phyloP scores from a whole-genome alignment of 2,329 filamentous ascomycete genomes.

The Alternaria brassicicola region DNA sequence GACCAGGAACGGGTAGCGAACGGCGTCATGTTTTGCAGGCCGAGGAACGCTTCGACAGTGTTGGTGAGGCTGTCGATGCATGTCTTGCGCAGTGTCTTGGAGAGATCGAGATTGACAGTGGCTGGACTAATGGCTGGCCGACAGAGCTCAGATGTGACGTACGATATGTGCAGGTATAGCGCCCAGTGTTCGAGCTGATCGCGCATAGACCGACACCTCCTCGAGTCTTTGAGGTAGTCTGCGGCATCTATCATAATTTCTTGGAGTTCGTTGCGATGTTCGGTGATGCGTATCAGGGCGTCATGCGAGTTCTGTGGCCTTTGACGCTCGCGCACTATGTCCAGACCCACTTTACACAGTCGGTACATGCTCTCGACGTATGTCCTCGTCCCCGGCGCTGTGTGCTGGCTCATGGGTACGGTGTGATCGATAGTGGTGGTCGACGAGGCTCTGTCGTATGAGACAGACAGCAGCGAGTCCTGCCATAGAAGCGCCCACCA shows the following conservation, averaged over 20 bases:
- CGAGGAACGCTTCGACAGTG: constrained; percentile 66
- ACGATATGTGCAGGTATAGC: constrained; percentile 66
- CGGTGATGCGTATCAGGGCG: constrained; percentile 60
- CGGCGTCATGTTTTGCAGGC: constrained; percentile 59
- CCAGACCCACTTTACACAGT: constrained; percentile 63
- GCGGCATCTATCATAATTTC: constrained; percentile 64
- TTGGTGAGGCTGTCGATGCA: constrained; percentile 63
- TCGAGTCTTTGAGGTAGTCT: constrained; percentile 62
- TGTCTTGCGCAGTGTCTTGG: constrained; percentile 58
- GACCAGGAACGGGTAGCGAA: constrained; percentile 54
- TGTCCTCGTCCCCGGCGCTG: constrained; percentile 56
- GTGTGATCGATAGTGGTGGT: constrained; percentile 60
- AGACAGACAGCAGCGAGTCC: constrained; percentile 67
- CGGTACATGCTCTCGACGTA: constrained; percentile 65
- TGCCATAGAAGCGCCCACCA: constrained; percentile 70
- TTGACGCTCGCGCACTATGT: constrained; percentile 65
- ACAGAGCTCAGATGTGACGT: constrained; percentile 67
- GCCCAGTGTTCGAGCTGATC: constrained; percentile 67
- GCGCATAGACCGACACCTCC: constrained; percentile 54
- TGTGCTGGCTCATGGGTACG: constrained; percentile 48
- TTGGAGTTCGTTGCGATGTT: constrained; percentile 63
- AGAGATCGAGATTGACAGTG: constrained; percentile 52
- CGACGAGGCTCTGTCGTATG: constrained; percentile 66
- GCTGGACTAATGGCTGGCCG: constrained; percentile 64
- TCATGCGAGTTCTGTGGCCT: constrained; percentile 60